Base-by-base conservation (phyloP, 345 rosid genomes). In the Hibiscus mutabilis region DNA sequence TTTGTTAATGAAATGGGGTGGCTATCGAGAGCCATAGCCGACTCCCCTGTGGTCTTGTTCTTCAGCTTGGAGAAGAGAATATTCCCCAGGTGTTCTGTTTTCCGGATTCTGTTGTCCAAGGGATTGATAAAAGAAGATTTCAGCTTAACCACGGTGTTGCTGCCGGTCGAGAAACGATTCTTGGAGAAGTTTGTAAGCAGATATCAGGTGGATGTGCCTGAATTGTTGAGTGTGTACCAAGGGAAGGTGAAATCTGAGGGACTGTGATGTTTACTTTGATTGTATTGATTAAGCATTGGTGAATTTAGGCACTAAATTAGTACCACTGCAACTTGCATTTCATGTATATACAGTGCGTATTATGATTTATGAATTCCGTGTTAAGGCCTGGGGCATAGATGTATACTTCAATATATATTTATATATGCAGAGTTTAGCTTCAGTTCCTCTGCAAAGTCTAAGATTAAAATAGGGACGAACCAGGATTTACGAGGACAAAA, bases 51-150 rank as follows among this genome's bases (percentile, higher is more conserved):
- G 15, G 69, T 85, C 9, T 56, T 86, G 51, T 76, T 81, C 58
- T 81, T 77, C 58, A 86, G 82, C 75, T 60, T 86, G 72, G 83
- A 85, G 61, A 88, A 81, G 81, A 83, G 90, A 76, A 86, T 83
- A 18, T 70, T 80, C 44, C 90, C 90, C 0, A 76, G 90, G 69
- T 84, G 85, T 73, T 74, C 74, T 1, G 87, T 86, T 40, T 37
- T 79, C 40, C 49, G 29, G 47, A 81, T 79, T 62, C 56, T 88
- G 75, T n/a, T 56, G 31, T 77, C 83, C 0, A 86, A 82, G 69
- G 78, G 84, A 63, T 60, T 87, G 79, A 55, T 82, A 8, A 80
- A 85, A 67, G 77, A 83, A n/a, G 80, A 75, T 69, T 74, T 81
- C 67, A 85, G 85, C 75, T 75, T 85, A 68, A 58, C 73, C 6